Evolutionary conservation across 2,329 filamentous ascomycete genomes (phyloP).

Genomic region (Colletotrichum sp.): DNA sequence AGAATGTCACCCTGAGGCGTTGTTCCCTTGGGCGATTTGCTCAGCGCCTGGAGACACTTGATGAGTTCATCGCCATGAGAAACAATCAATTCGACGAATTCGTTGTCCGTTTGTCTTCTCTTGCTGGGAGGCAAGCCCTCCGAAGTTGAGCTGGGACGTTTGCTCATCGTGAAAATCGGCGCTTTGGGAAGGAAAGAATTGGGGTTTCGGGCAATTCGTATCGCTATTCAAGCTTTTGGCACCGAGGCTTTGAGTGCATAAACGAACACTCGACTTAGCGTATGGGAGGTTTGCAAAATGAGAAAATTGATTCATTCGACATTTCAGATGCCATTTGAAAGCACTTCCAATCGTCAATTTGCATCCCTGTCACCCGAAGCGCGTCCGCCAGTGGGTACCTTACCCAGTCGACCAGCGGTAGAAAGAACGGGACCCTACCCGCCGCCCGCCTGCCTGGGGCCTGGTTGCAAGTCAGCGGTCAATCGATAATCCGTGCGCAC

Average conservation of each 20-base stretch:
- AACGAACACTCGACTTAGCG: background rate
- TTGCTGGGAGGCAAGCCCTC: constrained; percentile 20
- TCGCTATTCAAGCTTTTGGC: background rate
- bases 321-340: background rate
- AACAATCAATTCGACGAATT: constrained; percentile 33
- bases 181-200: background rate
- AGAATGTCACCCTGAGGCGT: background rate
- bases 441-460: background rate
- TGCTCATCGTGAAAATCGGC: constrained; percentile 1
- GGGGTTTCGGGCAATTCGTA: background rate
- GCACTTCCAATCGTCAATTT: background rate
- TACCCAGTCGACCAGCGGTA: background rate
- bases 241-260: background rate
- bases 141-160: background rate
- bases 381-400: background rate
- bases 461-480: background rate
- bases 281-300: background rate
- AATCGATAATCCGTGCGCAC: constrained; percentile 2
- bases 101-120: constrained; percentile 17
- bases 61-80: constrained; percentile 43
- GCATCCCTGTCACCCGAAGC: background rate
- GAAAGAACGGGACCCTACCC: background rate
- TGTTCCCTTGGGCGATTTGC: constrained; percentile 20
- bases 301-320: background rate
- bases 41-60: constrained; percentile 40